Evolutionary conservation across 2,329 filamentous ascomycete genomes (phyloP).

Genomic region (Harringtonia aguacate): DNA sequence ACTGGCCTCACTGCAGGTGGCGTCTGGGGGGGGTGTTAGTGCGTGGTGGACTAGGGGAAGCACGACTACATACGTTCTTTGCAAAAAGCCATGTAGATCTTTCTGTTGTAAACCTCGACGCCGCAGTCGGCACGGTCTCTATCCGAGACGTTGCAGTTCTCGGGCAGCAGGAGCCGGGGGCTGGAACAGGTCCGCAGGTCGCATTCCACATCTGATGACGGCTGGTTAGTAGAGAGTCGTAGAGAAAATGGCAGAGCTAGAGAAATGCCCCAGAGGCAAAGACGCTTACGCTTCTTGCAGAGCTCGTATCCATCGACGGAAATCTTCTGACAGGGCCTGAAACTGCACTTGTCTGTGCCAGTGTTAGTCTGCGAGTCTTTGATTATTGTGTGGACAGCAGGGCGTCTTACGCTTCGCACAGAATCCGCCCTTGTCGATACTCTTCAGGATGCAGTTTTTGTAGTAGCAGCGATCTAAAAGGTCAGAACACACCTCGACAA

Average conservation of each 20-base stretch:
- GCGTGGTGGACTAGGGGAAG: not conserved
- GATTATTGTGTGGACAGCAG: too few relatives aligned
- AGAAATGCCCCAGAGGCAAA: too few relatives aligned
- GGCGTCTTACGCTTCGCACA: not conserved
- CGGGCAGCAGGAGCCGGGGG: not conserved
- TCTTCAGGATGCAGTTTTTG: not conserved
- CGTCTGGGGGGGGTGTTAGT: conserved; percentile 1
- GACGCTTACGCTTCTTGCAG: conserved; percentile 8
- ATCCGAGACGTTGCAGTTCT: not conserved
- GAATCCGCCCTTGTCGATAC: not conserved
- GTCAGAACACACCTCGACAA: too few relatives aligned
- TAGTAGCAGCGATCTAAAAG: conserved; percentile 7
- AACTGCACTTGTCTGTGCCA: conserved; percentile 5
- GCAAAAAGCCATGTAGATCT: conserved; percentile 6
- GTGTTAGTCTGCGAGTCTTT: too few relatives aligned
- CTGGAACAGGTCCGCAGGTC: not conserved
- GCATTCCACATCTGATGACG: conserved; percentile 7
- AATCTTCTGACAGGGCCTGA: not conserved
- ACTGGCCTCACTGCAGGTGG: not conserved
- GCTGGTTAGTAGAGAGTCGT: not conserved
- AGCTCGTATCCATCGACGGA: conserved; percentile 1
- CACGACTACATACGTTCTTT: not conserved
- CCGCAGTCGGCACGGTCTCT: conserved; percentile 3
- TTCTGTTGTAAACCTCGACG: conserved; percentile 7
- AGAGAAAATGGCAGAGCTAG: not conserved